A percentile compares a stretch with the other conserved stretches of the same genome.
phyloP scores from a whole-genome alignment of 192 early-diverging fungal species.

The Entomortierella lignicola region DNA sequence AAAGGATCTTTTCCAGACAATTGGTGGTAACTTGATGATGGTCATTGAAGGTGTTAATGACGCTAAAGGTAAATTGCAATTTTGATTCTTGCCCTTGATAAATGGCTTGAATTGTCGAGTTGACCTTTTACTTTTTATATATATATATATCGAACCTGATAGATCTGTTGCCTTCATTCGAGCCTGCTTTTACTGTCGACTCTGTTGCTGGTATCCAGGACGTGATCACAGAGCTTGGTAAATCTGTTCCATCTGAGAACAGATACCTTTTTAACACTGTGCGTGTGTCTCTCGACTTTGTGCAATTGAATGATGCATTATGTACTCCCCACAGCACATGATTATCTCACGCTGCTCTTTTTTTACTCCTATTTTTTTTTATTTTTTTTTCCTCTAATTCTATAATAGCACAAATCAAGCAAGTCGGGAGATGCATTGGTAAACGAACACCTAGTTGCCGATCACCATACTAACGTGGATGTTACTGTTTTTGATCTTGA shows the following conservation, averaged over 20 bases:
- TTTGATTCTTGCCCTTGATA: no score
- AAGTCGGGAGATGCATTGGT: slow-evolving; percentile 48
- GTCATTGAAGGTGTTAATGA: slow-evolving; percentile 43
- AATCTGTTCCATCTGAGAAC: slow-evolving; percentile 23
- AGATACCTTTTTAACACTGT: slow-evolving; percentile 50
- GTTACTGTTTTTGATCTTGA: slow-evolving; percentile 43
- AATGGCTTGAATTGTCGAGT: no score
- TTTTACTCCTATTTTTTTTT: slow-evolving; percentile 7
- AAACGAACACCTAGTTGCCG: slow-evolving; percentile 47
- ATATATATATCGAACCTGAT: no score
- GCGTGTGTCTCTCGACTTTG: slow-evolving; percentile 5
- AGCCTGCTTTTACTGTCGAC: slow-evolving; percentile 35
- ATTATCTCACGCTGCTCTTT: neutral
- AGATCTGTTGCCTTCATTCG: slow-evolving; percentile 39
- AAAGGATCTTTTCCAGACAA: slow-evolving; percentile 39
- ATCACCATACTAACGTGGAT: slow-evolving; percentile 48
- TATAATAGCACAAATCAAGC: slow-evolving; percentile 39
- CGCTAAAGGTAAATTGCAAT: slow-evolving; percentile 23
- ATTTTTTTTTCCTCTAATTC: slow-evolving; percentile 1
- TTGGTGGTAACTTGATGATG: slow-evolving; percentile 46
- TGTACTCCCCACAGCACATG: neutral
- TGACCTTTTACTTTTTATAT: no score
- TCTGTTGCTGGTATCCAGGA: slow-evolving; percentile 33
- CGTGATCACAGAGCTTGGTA: slow-evolving; percentile 39
- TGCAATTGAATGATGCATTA: neutral